A percentile compares a stretch with the other conserved stretches of the same genome.
These are phyloP conservation scores for Plasmodium fragile DNA, from an alignment of 169 alveolate genomes.

Conservation along the genomic window DNA sequence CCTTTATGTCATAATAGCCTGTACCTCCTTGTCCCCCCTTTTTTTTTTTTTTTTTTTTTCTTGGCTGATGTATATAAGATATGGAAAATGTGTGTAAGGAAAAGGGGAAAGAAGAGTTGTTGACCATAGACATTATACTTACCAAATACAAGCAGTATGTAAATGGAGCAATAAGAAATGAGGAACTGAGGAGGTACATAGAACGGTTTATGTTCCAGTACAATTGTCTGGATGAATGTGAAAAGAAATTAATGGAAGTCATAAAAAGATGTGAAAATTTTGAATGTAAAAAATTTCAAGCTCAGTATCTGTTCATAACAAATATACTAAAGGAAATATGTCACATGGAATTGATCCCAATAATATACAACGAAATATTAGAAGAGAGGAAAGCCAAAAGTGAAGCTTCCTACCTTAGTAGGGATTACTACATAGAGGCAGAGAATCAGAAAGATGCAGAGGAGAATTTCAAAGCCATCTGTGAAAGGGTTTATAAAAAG, in stretches of 20 bases:
- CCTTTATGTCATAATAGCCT: background rate
- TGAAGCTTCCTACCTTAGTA: conserved; percentile 9
- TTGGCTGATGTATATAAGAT: conserved; percentile 11
- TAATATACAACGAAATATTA: conserved; percentile 65
- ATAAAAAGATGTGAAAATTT: conserved; percentile 26
- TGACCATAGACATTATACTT: conserved; percentile 24
- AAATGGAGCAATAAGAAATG: conserved; percentile 13
- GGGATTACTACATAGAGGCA: conserved; percentile 1
- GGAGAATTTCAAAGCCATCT: conserved; percentile 27
- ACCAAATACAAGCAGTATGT: conserved; percentile 14
- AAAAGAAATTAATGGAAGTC: conserved; percentile 22
- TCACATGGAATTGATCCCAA: conserved; percentile 55
- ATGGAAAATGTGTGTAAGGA: conserved; percentile 41
- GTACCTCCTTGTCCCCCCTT: background rate
- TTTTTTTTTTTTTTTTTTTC: background rate
- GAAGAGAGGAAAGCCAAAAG: conserved; percentile 39
- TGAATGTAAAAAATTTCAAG: conserved; percentile 22
- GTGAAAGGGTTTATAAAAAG: conserved; percentile 55
- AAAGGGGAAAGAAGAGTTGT: background rate
- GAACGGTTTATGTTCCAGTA: conserved; percentile 56
- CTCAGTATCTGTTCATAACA: conserved; percentile 41
- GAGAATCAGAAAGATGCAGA: conserved; percentile 40
- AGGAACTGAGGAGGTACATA: conserved; percentile 6
- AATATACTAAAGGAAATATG: conserved; percentile 58
- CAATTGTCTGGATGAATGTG: conserved; percentile 61